Base-by-base conservation (phyloP, 2,329 filamentous ascomycete genomes). In the Scytalidium sp. region DNA sequence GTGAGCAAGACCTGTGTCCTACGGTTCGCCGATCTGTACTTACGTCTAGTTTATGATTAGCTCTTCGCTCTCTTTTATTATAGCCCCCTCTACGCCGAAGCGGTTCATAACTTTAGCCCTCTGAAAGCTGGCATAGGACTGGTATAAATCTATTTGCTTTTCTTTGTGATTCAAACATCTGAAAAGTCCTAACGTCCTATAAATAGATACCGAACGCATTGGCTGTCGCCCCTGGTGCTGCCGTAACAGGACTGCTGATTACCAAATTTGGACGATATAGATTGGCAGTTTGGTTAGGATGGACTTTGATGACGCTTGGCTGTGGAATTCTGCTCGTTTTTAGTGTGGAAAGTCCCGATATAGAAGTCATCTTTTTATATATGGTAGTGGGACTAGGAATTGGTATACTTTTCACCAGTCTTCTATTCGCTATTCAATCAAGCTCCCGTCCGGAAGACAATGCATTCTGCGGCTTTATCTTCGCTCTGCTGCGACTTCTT, bases 401-500 rank as follows among this genome's bases (percentile, higher is more conserved):
- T 3, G 85, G 84, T 2, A 72, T 85, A 27, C 68, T 87, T 3
- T 84, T 85, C 64, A 78, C 84, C 0, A 70, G 76, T 10, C 78
- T 85, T 65, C 73, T 72, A 0, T 78, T 85, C 42, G 75, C 79
- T 2, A 76, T 86, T 19, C 84, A 88, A 61, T 82, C 83, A 17
- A 72, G 80, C 2, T 73, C 77, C 2, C 68, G 71, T 2, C 72
- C 72, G 51, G 72, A 75, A 48, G 76, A 84, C 58, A 75, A 83
- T 41, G 76, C 80, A 2, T 77, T 78, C 51, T 78, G 80, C 0
- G 75, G 77, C 1, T 81, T 78, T 15, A 78, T 87, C 69, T 85
- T 83, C 65, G 79, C 76, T 48, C 87, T 88, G 69, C 75, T 84
- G 59, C 78, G 82, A n/a, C 74, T 77, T 2, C 74, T 86, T 19